Conservation (phyloP, 805 yeast genomes). For the Ogataea haglerorum region DNA sequence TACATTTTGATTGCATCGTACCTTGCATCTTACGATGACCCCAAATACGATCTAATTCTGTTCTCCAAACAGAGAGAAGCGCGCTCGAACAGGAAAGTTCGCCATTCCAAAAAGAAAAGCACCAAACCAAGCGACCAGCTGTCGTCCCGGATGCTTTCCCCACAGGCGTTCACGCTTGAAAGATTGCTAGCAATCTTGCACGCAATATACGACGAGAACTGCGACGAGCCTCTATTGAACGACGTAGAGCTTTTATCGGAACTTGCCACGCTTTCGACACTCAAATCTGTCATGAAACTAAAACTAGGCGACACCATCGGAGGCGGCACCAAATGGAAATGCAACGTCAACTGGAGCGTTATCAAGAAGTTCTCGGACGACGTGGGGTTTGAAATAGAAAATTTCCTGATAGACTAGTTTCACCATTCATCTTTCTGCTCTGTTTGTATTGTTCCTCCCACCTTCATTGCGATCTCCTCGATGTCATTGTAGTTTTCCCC, state of each 20-base stretch:
- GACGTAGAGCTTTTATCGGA: constrained; percentile 38
- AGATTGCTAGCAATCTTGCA: constrained; percentile 76
- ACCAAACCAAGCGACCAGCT: constrained; percentile 40
- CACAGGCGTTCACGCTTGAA: constrained; percentile 73
- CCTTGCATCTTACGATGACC: constrained; percentile 74
- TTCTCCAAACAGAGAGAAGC: constrained; percentile 63
- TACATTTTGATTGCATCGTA: constrained; percentile 78
- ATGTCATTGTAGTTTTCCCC: constrained; percentile 22
- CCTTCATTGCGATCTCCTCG: constrained; percentile 17
- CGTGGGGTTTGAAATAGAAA: constrained; percentile 61
- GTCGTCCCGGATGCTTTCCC: constrained; percentile 62
- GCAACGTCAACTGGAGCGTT: constrained; percentile 67
- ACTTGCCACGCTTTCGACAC: constrained; percentile 35
- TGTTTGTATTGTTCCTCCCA: constrained; percentile 29
- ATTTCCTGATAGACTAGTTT: constrained; percentile 42
- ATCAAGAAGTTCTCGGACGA: constrained; percentile 60
- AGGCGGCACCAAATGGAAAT: constrained; percentile 72
- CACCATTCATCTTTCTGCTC: constrained; percentile 31
- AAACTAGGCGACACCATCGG: constrained; percentile 45
- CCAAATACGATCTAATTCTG: constrained; percentile 61
- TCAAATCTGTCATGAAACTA: constrained; percentile 29
- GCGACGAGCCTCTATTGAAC: constrained; percentile 33
- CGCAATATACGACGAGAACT: constrained; percentile 51
- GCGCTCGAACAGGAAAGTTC: constrained; percentile 38
- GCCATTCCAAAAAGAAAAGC: constrained; percentile 19